Percentiles rank a stretch among this genome's conserved stretches.
phyloP scores from a whole-genome alignment of 805 yeast genomes.

The Saturnispora saitoi region DNA sequence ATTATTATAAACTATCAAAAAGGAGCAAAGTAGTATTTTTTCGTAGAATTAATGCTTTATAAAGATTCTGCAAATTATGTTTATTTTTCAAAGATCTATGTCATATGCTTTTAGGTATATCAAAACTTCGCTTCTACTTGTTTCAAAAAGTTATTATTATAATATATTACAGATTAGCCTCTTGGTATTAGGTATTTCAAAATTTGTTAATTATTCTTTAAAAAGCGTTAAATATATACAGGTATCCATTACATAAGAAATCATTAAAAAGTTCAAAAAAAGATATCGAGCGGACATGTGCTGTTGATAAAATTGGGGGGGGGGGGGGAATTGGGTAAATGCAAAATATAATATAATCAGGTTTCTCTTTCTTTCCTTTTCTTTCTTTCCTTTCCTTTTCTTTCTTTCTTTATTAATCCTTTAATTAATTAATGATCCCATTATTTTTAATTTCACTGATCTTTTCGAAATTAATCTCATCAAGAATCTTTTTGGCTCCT shows the following conservation, averaged over 20 bases:
- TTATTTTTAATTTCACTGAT: constrained; percentile 37
- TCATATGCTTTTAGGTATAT: too few relatives aligned
- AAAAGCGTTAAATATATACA: neutral
- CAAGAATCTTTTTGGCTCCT: constrained; percentile 82
- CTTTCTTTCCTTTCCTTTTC: neutral
- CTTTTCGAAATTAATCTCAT: constrained; percentile 65
- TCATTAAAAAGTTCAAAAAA: neutral
- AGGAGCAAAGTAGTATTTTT: too few relatives aligned
- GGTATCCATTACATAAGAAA: neutral
- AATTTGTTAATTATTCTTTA: neutral
- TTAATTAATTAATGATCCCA: constrained; percentile 21
- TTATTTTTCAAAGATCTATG: too few relatives aligned
- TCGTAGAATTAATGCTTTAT: too few relatives aligned
- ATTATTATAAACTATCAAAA: too few relatives aligned
- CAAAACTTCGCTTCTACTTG: too few relatives aligned
- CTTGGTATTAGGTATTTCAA: too few relatives aligned
- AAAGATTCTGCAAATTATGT: too few relatives aligned
- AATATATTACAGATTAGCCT: too few relatives aligned
- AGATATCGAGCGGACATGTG: neutral
- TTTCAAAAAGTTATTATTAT: too few relatives aligned
- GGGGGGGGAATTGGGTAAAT: neutral
- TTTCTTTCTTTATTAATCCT: neutral
- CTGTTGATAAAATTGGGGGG: neutral
- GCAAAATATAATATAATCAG: neutral
- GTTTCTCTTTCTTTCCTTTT: neutral